A percentile compares a stretch with the other conserved stretches of the same genome.
phyloP scores from a whole-genome alignment of 345 rosid species.

The Pelargonium nanum region DNA sequence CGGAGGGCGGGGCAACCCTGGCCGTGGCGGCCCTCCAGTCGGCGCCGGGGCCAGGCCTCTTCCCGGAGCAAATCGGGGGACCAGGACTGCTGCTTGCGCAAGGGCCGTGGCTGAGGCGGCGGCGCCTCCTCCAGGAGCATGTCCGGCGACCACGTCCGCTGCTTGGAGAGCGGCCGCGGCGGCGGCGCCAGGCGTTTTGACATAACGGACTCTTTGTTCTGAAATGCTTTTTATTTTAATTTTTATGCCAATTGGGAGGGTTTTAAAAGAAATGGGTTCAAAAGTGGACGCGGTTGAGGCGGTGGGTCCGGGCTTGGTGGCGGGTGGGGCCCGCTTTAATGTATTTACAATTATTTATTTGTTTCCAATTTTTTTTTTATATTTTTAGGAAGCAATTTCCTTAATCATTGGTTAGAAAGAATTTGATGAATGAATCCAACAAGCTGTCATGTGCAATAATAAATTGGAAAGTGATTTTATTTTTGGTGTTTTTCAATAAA shows the following conservation, averaged over 20 bases:
- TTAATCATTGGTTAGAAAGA: too few species aligned
- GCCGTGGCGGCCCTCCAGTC: slow-evolving; percentile 1
- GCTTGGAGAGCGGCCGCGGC: not conserved
- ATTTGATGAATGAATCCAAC: too few species aligned
- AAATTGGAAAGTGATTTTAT: too few species aligned
- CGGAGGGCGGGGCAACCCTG: slow-evolving; percentile 9
- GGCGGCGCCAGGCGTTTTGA: not conserved
- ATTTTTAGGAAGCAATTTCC: too few species aligned
- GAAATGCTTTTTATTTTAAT: not conserved
- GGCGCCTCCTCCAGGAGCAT: not conserved
- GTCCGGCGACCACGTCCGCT: not conserved
- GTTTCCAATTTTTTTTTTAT: too few species aligned
- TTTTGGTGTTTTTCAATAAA: not conserved
- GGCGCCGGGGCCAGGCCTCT: slow-evolving; percentile 60
- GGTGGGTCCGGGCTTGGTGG: too few species aligned
- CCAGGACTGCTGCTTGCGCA: slow-evolving; percentile 64
- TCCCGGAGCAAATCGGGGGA: slow-evolving; percentile 67
- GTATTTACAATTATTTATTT: too few species aligned
- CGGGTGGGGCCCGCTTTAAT: too few species aligned
- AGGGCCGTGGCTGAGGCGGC: slow-evolving; percentile 19
- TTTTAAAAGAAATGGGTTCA: too few species aligned
- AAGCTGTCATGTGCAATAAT: too few species aligned
- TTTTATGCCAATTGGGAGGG: not conserved
- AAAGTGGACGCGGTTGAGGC: too few species aligned
- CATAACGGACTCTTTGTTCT: not conserved